Evolutionary conservation across 106 monocot species (phyloP).

Genomic region (Dioscorea dumetorum): DNA sequence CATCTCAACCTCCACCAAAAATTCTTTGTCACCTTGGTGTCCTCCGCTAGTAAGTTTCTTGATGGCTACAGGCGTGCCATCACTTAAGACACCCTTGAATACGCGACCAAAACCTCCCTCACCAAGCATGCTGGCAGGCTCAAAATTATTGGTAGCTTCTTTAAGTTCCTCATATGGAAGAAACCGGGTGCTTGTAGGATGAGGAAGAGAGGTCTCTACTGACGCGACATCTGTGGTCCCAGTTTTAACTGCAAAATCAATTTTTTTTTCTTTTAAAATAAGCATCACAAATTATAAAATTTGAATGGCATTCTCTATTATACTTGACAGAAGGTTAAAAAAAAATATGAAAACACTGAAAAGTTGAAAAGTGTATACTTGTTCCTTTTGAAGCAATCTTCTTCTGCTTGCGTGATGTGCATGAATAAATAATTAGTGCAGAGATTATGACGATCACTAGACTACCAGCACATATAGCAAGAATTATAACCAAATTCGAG

Average conservation of each 20-base stretch:
- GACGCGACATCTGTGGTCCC: conserved; percentile 33
- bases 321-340: neutral
- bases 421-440: conserved; percentile 44
- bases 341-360: neutral
- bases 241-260: conserved; percentile 47
- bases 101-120: conserved; percentile 98
- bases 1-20: conserved; percentile 97
- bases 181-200: conserved; percentile 71
- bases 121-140: conserved; percentile 64
- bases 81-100: conserved; percentile 72
- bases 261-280: too few species aligned
- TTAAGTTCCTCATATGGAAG: conserved; percentile 88
- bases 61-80: conserved; percentile 93
- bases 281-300: too few species aligned
- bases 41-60: conserved; percentile 89
- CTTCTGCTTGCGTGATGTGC: conserved; percentile 34
- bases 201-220: conserved; percentile 60
- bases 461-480: conserved; percentile 48
- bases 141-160: conserved; percentile 91
- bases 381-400: conserved; percentile 19
- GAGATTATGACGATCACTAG: conserved; percentile 27
- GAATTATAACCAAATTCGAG: conserved; percentile 33
- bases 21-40: conserved; percentile 94
- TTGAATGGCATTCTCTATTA: too few species aligned
- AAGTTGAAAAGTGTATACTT: conserved; percentile 13